Conservation (phyloP, 106 monocot species). For the Acorus calamus region DNA sequence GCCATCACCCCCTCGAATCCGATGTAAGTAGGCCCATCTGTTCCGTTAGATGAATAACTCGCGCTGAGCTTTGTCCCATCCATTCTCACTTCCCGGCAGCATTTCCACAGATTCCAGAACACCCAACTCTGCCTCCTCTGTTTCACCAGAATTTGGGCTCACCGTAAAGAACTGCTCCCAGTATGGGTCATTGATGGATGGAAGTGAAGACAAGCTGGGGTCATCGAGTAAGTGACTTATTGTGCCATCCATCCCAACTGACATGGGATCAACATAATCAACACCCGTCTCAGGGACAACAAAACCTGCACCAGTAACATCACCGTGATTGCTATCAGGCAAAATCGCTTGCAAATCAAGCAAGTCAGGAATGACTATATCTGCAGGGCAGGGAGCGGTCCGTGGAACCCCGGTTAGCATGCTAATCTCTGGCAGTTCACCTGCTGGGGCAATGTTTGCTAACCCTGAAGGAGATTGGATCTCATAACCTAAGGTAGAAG, state of each 20-base stretch:
- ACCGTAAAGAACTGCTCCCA: conserved; percentile 24
- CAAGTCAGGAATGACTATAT: conserved; percentile 5
- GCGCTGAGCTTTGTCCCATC: background rate
- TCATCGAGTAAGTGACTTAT: background rate
- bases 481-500: conserved; percentile 13
- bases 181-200: conserved; percentile 22
- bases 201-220: background rate
- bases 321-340: background rate
- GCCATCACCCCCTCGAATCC: too few relatives aligned
- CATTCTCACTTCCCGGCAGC: background rate
- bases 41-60: too few relatives aligned
- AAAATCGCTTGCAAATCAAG: conserved; percentile 9
- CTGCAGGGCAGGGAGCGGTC: background rate
- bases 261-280: conserved; percentile 1
- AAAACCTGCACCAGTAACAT: conserved; percentile 8
- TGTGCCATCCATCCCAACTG: background rate
- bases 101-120: background rate
- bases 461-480: conserved; percentile 13
- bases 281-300: background rate
- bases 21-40: too few relatives aligned
- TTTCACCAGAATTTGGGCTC: background rate
- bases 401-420: conserved; percentile 11
- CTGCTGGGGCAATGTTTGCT: background rate
- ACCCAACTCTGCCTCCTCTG: too few relatives aligned
- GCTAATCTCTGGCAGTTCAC: conserved; percentile 8